Evolutionary conservation across 73 alveolate genomes (phyloP).

Genomic region (Symbiodinium pilosum): DNA sequence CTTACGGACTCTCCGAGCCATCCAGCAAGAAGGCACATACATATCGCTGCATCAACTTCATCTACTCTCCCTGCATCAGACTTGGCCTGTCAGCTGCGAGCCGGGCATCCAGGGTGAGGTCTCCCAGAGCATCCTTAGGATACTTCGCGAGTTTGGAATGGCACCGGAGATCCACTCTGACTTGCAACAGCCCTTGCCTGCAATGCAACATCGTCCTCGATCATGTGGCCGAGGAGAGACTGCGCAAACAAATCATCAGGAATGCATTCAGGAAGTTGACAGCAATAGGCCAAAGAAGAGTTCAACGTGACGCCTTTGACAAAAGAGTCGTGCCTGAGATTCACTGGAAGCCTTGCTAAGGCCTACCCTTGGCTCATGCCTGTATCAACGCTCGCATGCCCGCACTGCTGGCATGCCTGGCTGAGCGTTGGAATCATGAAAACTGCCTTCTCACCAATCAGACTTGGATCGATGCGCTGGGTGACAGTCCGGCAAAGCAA

Average conservation of each 20-base stretch:
- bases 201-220: constrained; percentile 4
- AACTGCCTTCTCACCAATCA: background rate
- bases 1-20: too few species aligned
- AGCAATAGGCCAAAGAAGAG: too few species aligned
- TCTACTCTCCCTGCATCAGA: too few species aligned
- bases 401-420: constrained; percentile 46
- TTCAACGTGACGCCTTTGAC: background rate
- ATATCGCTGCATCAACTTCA: too few species aligned
- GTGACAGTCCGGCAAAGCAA: background rate
- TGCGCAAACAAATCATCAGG: background rate
- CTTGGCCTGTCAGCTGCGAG: constrained; percentile 41
- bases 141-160: background rate
- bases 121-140: constrained; percentile 30
- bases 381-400: constrained; percentile 19
- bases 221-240: constrained; percentile 38
- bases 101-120: constrained; percentile 61
- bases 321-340: background rate
- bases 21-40: too few species aligned
- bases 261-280: too few species aligned
- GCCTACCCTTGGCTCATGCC: background rate
- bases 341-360: background rate
- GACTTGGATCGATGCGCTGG: background rate
- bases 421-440: background rate
- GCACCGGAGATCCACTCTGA: background rate
- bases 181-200: background rate